Evolutionary conservation across 257 asterid genomes (phyloP).

Genomic region (Craterostigma plantagineum): DNA sequence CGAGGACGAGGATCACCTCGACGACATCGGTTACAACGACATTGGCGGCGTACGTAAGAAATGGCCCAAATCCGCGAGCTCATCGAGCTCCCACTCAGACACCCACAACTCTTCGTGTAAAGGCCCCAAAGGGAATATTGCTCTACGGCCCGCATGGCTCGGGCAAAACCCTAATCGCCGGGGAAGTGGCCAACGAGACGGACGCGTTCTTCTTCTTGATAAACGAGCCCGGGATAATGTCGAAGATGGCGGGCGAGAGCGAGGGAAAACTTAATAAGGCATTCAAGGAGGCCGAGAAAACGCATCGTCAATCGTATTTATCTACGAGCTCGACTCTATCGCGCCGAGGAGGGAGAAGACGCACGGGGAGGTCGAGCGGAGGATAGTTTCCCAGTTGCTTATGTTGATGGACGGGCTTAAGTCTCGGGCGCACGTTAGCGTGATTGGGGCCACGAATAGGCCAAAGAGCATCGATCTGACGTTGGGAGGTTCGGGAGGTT

Average conservation of each 20-base stretch:
- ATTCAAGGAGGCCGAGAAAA: slow-evolving; percentile 89
- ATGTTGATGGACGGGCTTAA: slow-evolving; percentile 88
- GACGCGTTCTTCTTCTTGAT: slow-evolving; percentile 89
- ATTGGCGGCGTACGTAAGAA: slow-evolving; percentile 60
- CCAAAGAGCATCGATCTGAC: slow-evolving; percentile 94
- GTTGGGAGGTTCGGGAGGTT: slow-evolving; percentile 83
- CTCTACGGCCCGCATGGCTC: slow-evolving; percentile 82
- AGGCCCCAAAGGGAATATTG: slow-evolving; percentile 55
- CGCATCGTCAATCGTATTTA: slow-evolving; percentile 77
- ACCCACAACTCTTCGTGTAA: slow-evolving; percentile 59
- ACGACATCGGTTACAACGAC: slow-evolving; percentile 56
- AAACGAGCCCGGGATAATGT: slow-evolving; percentile 84
- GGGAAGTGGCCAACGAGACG: slow-evolving; percentile 88
- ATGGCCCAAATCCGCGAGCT: slow-evolving; percentile 70
- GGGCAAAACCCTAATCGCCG: slow-evolving; percentile 74
- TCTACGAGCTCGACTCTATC: slow-evolving; percentile 80
- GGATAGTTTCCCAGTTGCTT: slow-evolving; percentile 85
- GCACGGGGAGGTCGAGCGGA: slow-evolving; percentile 89
- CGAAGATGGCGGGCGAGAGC: slow-evolving; percentile 87
- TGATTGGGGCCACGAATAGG: slow-evolving; percentile 91
- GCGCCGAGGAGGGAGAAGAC: slow-evolving; percentile 92
- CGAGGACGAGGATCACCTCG: slow-evolving; percentile 51
- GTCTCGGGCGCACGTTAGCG: slow-evolving; percentile 77
- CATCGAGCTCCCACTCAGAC: slow-evolving; percentile 54
- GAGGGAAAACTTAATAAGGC: slow-evolving; percentile 91